These are phyloP conservation scores for Helianthus annuus DNA, from an alignment of 129 eudicot genomes.

Conservation along the genomic window DNA sequence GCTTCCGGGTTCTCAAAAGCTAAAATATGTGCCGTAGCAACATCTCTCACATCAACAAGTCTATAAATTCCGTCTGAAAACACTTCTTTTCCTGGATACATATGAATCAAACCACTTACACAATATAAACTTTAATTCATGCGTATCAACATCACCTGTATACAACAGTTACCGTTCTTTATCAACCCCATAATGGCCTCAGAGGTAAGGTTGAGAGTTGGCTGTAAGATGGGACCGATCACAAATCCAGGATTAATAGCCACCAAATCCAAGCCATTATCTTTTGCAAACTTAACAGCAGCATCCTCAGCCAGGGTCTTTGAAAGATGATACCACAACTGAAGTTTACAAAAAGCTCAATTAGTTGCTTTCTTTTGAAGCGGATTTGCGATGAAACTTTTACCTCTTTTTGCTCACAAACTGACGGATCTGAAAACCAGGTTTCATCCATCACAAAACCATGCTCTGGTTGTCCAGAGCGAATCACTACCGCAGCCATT, in stretches of 20 bases:
- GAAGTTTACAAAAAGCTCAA: not conserved
- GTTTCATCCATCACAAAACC: slow-evolving; percentile 51
- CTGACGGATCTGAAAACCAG: slow-evolving; percentile 49
- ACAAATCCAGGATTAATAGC: slow-evolving; percentile 28
- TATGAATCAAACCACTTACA: not conserved
- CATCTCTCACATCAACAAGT: slow-evolving; percentile 63
- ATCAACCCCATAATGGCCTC: slow-evolving; percentile 26
- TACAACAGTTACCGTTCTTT: slow-evolving; percentile 13
- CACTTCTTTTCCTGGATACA: slow-evolving; percentile 37
- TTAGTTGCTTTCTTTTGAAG: not conserved
- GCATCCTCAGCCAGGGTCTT: slow-evolving; percentile 50
- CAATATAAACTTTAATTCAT: not conserved
- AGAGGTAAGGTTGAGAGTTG: slow-evolving; percentile 37
- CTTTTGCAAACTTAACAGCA: slow-evolving; percentile 46
- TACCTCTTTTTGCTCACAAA: slow-evolving; percentile 42
- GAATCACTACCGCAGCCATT: slow-evolving; percentile 38
- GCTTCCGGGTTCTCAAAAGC: slow-evolving; percentile 56
- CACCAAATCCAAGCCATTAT: slow-evolving; percentile 41
- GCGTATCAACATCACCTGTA: not conserved
- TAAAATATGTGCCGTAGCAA: slow-evolving; percentile 45
- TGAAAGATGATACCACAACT: slow-evolving; percentile 40
- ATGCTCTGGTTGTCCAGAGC: slow-evolving; percentile 14
- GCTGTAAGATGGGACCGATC: slow-evolving; percentile 48
- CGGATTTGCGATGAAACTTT: not conserved
- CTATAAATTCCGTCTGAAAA: slow-evolving; percentile 20